Base-by-base conservation (phyloP, 345 rosid genomes). In the Corchorus capsularis region DNA sequence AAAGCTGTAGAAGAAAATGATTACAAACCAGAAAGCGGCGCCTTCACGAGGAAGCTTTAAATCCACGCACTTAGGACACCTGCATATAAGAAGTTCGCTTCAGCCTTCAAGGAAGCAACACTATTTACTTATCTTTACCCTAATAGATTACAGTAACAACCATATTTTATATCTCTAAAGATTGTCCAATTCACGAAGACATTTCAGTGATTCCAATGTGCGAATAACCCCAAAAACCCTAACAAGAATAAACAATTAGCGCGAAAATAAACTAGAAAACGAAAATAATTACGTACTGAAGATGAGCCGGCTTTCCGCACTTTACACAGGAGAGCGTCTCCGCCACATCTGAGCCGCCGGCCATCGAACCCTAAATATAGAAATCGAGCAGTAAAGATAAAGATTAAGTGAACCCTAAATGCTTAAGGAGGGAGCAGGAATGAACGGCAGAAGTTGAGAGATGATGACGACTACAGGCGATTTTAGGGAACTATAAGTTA, bases 11-110 rank as follows among this genome's bases (percentile, higher is more conserved):
- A 46, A 17, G 8, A 50, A 19, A 67, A 32, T 39, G 4, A 75
- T 69, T 50, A 84, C 78, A 32, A 59, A 95, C 97, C 99, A 95
- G 94, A 95, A 95, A 27, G 99, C 88, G 54, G 96, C 93, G 27
- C 77, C 90, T 88, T 93, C 94, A 73, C 99, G 97, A 75, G 97
- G 93, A 89, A 95, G 97, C 91, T 93, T 95, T 76, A 95, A 69
- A 5, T 95, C 93, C 68, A 92, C 19, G 53, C 99, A 95, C 79
- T 92, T 95, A 0, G 99, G 99, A 80, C 99, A 95, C 89, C 98
- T 95, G 79, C 61, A 50, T 68, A 66, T 49, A 72, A 70, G 8
- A 70, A 70, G n/a, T 20, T 52, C 43, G 43, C 43, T 8, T 4
- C 27, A 27, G 27, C 27, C 27, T 27, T 27, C 57, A 49, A 68